Percentiles rank a stretch among this genome's conserved stretches.
These are phyloP conservation scores for Xylaria digitata DNA, from an alignment of 2,329 filamentous ascomycete species.

Conservation along the genomic window DNA sequence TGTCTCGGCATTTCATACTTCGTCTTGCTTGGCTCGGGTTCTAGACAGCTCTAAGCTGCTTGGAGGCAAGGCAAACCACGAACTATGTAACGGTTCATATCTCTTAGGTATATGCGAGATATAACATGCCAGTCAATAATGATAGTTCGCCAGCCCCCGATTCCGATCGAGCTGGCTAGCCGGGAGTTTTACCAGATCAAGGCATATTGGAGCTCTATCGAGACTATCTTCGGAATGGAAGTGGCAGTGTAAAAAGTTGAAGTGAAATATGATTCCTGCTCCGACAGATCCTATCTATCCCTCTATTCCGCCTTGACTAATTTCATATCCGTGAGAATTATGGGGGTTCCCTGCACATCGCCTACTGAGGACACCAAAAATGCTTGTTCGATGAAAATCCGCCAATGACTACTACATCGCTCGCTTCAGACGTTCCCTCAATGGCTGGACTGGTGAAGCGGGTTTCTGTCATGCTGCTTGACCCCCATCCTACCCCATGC, in stretches of 20 bases:
- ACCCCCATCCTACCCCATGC: constrained; percentile 39
- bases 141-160: background rate
- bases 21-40: constrained; percentile 1
- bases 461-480: constrained; percentile 32
- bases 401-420: constrained; percentile 20
- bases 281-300: constrained; percentile 13
- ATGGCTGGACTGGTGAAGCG: constrained; percentile 26
- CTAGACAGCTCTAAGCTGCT: constrained; percentile 1
- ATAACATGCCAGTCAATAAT: constrained; percentile 11
- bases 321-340: constrained; percentile 15
- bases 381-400: constrained; percentile 17
- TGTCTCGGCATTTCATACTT: constrained; percentile 13
- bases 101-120: constrained; percentile 14
- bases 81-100: background rate
- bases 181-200: constrained; percentile 26
- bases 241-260: constrained; percentile 20
- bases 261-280: constrained; percentile 8
- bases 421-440: constrained; percentile 28
- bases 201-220: constrained; percentile 23
- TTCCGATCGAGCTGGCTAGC: constrained; percentile 12
- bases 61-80: constrained; percentile 2
- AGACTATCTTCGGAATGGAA: constrained; percentile 15
- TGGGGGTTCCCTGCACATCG: constrained; percentile 29
- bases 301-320: constrained; percentile 19
- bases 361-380: constrained; percentile 21